Conservation (phyloP, 2,329 filamentous ascomycete species). For the Hypoxylon sp. region DNA sequence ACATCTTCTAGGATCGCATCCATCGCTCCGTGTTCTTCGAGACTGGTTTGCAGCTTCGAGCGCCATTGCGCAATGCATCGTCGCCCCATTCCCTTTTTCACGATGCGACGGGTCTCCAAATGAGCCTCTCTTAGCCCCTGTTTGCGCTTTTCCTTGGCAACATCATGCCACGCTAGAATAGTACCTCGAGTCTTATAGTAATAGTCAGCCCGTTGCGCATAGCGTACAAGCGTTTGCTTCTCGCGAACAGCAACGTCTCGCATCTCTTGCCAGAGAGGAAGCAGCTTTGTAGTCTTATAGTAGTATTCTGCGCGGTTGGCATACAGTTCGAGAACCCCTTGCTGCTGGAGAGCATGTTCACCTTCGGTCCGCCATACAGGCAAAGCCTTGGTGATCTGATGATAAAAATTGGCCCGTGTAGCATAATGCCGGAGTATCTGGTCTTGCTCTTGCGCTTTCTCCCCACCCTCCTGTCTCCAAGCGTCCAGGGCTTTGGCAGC, state of each 20-base stretch:
- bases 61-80: slow-evolving; percentile 44
- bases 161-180: slow-evolving; percentile 38
- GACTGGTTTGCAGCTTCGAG: slow-evolving; percentile 38
- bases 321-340: slow-evolving; percentile 37
- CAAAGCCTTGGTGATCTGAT: slow-evolving; percentile 35
- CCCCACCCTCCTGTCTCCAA: slow-evolving; percentile 39
- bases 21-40: slow-evolving; percentile 40
- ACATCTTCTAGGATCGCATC: slow-evolving; percentile 37
- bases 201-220: slow-evolving; percentile 42
- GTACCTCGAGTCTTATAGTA: slow-evolving; percentile 42
- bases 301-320: slow-evolving; percentile 44
- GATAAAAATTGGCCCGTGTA: slow-evolving; percentile 43
- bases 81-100: slow-evolving; percentile 46
- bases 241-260: slow-evolving; percentile 28
- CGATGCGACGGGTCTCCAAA: slow-evolving; percentile 45
- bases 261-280: slow-evolving; percentile 42
- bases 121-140: slow-evolving; percentile 44
- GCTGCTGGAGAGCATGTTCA: slow-evolving; percentile 31
- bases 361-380: slow-evolving; percentile 34
- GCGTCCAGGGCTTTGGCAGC: slow-evolving; percentile 32
- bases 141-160: slow-evolving; percentile 43
- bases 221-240: slow-evolving; percentile 36
- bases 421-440: slow-evolving; percentile 39
- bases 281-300: slow-evolving; percentile 35
- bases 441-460: slow-evolving; percentile 23